A percentile compares a stretch with the other conserved stretches of the same genome.
Conservation (phyloP, 148 eudicot genomes). For the Polygonum aviculare region DNA sequence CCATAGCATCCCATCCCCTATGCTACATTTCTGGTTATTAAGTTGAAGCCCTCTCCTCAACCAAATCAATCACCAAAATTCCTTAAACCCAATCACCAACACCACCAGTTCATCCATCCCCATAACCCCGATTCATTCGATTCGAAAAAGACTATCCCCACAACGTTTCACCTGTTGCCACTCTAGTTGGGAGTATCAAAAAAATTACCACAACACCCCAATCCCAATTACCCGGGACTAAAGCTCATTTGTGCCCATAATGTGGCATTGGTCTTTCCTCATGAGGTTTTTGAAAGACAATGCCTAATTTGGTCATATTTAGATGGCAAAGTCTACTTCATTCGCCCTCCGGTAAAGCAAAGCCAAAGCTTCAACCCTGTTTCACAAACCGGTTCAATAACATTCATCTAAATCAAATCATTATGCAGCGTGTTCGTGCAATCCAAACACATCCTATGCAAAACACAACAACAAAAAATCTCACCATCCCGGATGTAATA, state of each 20-base stretch:
- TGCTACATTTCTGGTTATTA: background rate
- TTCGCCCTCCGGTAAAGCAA: slow-evolving; percentile 92
- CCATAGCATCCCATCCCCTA: too few species aligned
- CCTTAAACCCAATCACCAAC: background rate
- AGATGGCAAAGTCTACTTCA: slow-evolving; percentile 80
- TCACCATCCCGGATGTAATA: slow-evolving; percentile 96
- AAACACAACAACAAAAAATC: slow-evolving; percentile 14
- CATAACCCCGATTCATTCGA: background rate
- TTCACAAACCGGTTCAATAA: background rate
- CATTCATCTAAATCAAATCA: background rate
- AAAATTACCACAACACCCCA: background rate
- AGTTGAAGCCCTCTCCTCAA: background rate
- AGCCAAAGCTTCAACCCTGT: slow-evolving; percentile 99
- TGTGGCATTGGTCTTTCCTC: background rate
- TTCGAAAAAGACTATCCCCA: background rate
- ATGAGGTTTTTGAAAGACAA: background rate
- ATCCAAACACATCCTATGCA: background rate
- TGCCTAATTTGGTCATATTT: background rate
- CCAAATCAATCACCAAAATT: background rate
- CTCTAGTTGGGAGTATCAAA: background rate
- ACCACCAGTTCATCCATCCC: background rate
- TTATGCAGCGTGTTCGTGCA: background rate
- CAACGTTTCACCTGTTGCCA: background rate
- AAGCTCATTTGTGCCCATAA: background rate
- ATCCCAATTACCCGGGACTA: background rate